Conservation (phyloP, 352 stramenopile species). For the Globisporangium spinosum region DNA sequence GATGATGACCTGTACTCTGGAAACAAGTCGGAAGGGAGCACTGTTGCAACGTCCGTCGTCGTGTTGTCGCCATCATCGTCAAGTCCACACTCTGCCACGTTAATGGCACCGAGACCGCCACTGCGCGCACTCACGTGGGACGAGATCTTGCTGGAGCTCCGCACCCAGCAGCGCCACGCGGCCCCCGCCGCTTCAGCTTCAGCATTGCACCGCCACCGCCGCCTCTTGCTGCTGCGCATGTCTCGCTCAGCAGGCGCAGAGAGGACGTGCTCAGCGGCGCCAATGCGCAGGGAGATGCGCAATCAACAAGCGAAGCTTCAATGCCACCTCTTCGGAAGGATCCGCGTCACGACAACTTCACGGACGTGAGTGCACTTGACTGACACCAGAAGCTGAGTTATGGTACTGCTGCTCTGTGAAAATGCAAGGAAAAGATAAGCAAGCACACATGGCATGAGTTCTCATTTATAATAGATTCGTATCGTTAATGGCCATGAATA, state of each 20-base stretch:
- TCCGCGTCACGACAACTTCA: not conserved
- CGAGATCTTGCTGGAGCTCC: constrained; percentile 53
- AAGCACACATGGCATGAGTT: not conserved
- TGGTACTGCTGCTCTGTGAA: not conserved
- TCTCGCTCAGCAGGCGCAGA: not conserved
- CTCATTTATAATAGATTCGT: not conserved
- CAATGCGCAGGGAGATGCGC: not conserved
- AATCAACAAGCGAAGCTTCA: not conserved
- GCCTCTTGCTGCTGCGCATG: not conserved
- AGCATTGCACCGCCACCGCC: not conserved
- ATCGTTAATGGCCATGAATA: not conserved
- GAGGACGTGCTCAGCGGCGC: not conserved
- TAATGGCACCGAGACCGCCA: not conserved
- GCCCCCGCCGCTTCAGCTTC: not conserved
- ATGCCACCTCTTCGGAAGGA: not conserved
- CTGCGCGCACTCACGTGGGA: constrained; percentile 44
- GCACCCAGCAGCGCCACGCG: not conserved
- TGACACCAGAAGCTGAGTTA: constrained; percentile 4
- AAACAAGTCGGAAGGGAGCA: not conserved
- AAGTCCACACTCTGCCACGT: not conserved
- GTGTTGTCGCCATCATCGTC: constrained; percentile 1
- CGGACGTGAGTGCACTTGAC: constrained; percentile 2
- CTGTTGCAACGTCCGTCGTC: constrained; percentile 2
- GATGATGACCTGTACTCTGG: not conserved
- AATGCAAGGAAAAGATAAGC: not conserved